phyloP scores from a whole-genome alignment of 2,329 filamentous ascomycete genomes.

The Verticillium nubilum region DNA sequence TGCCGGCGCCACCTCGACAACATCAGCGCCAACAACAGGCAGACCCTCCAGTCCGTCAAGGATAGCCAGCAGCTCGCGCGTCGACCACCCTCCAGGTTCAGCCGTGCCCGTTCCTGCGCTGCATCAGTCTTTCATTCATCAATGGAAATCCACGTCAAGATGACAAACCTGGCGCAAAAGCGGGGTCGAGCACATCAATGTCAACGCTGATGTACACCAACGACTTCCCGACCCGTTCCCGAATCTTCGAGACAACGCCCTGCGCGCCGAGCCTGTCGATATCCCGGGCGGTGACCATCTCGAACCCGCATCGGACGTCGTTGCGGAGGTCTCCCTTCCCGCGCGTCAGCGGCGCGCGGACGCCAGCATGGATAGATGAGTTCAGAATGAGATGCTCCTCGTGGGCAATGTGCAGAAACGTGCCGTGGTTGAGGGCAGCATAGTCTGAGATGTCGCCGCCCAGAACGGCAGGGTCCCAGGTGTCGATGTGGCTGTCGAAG shows the following conservation, averaged over 20 bases:
- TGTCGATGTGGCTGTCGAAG: conserved; percentile 66
- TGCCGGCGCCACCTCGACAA: conserved; percentile 73
- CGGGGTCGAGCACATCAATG: conserved; percentile 76
- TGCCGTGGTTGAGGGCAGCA: conserved; percentile 56
- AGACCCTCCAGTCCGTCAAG: conserved; percentile 65
- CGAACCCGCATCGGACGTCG: conserved; percentile 54
- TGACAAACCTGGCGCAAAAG: conserved; percentile 46
- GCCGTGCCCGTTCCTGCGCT: conserved; percentile 63
- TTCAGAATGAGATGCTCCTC: conserved; percentile 56
- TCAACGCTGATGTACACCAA: conserved; percentile 69
- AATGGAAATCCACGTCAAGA: too few species aligned
- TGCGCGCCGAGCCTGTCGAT: conserved; percentile 64
- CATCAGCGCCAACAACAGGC: conserved; percentile 71
- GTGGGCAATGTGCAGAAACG: conserved; percentile 56
- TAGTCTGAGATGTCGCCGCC: conserved; percentile 56
- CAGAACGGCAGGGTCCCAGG: conserved; percentile 62
- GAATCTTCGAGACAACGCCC: conserved; percentile 60
- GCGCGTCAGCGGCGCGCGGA: conserved; percentile 46
- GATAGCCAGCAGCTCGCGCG: conserved; percentile 68
- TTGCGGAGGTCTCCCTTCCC: conserved; percentile 47
- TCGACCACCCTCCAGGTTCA: conserved; percentile 77
- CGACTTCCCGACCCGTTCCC: conserved; percentile 44
- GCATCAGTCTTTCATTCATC: too few species aligned
- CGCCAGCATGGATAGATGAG: conserved; percentile 56
- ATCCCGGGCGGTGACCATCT: conserved; percentile 54